Base-by-base conservation (phyloP, 768 basidiomycete species). In the Xanthoconium purpureum region DNA sequence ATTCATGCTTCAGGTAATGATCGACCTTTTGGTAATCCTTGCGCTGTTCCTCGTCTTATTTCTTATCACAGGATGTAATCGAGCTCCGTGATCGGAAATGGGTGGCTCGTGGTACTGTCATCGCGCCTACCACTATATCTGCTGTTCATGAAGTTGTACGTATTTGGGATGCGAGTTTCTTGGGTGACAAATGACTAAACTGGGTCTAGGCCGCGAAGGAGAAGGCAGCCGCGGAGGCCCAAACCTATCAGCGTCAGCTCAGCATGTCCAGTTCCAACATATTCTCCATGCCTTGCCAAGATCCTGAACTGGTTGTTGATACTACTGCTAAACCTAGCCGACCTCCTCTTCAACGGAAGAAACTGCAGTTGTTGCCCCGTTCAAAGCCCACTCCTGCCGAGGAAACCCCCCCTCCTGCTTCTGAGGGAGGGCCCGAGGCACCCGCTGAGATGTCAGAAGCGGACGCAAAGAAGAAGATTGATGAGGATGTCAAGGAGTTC, bases 211-310 rank as follows among this genome's bases (percentile, higher is more conserved):
- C 84, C 63, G 90, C 89, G 32, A 91, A 89, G 73, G 91, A 94
- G 72, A 89, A 88, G 71, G 84, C 84, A 35, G 77, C 77, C 28
- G 78, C 76, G 20, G 85, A 80, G 67, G 88, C 79, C 65, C 85
- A 84, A 69, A 77, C 75, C 32, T 80, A 74, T 61, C 78, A 82
- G 32, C 81, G 85, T 3, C 82, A 81, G 46, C 76, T 84, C 49
- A 85, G 82, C 70, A 92, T 96, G 84, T 94, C 93, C 28, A 88
- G 95, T 56, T 82, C 84, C 47, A 94, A 94, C 72, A 93, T 93
- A 87, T 94, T 94, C 75, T 87, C 85, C 20, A 88, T 90, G 84
- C 85, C 94, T 50, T 83, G 81, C 61, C 83, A 86, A 68, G 78
- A 77, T 58, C 60, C 79, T 8, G 85, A 87, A 61, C 79, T 82